These are phyloP conservation scores for Colletotrichum plurivorum DNA, from an alignment of 2,329 filamentous ascomycete species.

Conservation along the genomic window DNA sequence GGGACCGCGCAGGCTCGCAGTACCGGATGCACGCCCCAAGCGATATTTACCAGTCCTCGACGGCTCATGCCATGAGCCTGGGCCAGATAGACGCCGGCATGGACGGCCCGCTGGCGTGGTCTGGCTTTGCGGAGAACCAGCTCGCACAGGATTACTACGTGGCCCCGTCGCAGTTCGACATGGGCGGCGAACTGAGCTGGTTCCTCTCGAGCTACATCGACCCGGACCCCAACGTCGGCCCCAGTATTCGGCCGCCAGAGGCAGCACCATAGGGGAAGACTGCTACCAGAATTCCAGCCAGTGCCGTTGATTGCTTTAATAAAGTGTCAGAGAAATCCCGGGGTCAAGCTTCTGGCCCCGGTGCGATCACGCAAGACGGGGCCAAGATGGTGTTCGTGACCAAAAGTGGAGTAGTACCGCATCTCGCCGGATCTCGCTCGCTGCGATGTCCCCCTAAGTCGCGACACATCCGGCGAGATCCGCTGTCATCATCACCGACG, in stretches of 20 bases:
- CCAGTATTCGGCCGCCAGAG: not conserved
- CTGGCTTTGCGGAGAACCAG: constrained; percentile 26
- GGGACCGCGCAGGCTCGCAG: not conserved
- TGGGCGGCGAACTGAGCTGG: constrained; percentile 32
- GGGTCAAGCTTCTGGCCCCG: not conserved
- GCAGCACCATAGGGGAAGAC: not conserved
- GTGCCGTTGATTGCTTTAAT: not conserved
- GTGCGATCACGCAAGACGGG: constrained; percentile 29
- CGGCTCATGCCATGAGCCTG: not conserved
- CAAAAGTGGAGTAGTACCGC: constrained; percentile 9
- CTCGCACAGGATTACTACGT: constrained; percentile 27
- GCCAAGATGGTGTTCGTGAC: constrained; percentile 26
- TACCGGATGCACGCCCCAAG: constrained; percentile 9
- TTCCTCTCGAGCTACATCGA: constrained; percentile 31
- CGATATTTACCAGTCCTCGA: constrained; percentile 20
- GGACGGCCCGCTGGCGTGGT: constrained; percentile 21
- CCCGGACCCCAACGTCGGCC: not conserved
- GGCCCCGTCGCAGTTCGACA: constrained; percentile 29
- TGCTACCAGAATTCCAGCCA: not conserved
- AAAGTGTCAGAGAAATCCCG: not conserved
- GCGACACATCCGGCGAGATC: constrained; percentile 16
- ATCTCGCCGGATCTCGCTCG: constrained; percentile 36
- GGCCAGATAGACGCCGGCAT: constrained; percentile 1
- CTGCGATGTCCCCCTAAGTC: not conserved
- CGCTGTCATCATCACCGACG: not conserved